Evolutionary conservation across 2,329 filamentous ascomycete genomes (phyloP), one percentile per base, ranked within the genome.

Genomic region (Neopestalotiopsis sp.): DNA sequence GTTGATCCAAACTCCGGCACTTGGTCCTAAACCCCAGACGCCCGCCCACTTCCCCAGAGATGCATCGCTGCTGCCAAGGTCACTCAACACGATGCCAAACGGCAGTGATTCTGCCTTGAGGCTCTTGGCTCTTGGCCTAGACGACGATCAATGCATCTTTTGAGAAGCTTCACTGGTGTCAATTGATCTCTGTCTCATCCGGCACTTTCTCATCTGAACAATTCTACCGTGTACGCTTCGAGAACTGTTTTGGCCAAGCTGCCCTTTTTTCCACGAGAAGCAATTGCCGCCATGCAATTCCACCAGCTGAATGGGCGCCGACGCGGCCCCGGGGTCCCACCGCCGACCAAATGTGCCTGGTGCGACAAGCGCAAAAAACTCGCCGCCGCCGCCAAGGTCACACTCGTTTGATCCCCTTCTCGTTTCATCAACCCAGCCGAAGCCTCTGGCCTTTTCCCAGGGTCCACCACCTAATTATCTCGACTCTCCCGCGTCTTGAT

Each of bases 371-470:
- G 67, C 67, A 66, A 32, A 66, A 49, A 34, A 65, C 68, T 20
- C 45, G 45, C 45, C 45, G 45, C 45, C 67, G 71, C 71, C 66
- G 66, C 68, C 70, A 69, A 70, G 64, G 14, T 70, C 59, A 42
- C 67, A 66, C 49, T 70, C 59, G 70, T 72, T 68, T 70, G 56
- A 70, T 68, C 34, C 62, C n/a, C 45, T 66, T 65, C 65, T 45
- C 65, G 71, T 75, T 75, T 75, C 73, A 74, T 65, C 67, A 70
- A 68, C 67, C 68, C 49, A 56, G 67, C 58, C 56, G 52, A 68
- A 38, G 58, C 69, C 52, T 49, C 45, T 57, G 30, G 58, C 69
- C 52, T 49, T 52, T 57, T 66, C 60, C 34, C 65, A 59, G 30
- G 60, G 62, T 38, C 68, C 52, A 67, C 49, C 20, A 67, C 45